Percentiles rank a stretch among this genome's conserved stretches.
Conservation (phyloP, 352 stramenopile species). For the Pilasporangium apinafurcum region DNA sequence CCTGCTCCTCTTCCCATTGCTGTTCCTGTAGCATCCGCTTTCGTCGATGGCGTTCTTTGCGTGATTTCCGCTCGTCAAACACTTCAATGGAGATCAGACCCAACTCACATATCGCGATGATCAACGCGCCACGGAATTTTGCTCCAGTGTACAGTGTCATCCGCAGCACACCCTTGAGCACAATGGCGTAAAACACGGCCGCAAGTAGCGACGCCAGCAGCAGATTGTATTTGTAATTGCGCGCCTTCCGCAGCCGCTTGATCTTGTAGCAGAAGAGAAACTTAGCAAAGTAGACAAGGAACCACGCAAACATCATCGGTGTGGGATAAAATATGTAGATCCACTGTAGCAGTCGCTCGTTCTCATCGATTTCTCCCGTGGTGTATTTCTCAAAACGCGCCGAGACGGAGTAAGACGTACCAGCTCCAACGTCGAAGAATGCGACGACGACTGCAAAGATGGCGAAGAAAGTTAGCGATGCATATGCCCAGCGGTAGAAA, state of each 20-base stretch:
- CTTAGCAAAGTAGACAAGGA: conserved; percentile 78
- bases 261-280: conserved; percentile 75
- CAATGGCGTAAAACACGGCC: conserved; percentile 39
- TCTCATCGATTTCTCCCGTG: conserved; percentile 58
- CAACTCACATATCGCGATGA: conserved; percentile 61
- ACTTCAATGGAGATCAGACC: conserved; percentile 65
- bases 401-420: conserved; percentile 38
- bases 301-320: conserved; percentile 57
- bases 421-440: conserved; percentile 64
- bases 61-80: conserved; percentile 56
- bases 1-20: conserved; percentile 15
- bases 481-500: conserved; percentile 70
- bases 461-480: conserved; percentile 63
- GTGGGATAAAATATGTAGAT: conserved; percentile 73
- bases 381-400: conserved; percentile 50
- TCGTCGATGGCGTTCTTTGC: conserved; percentile 44
- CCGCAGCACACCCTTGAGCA: conserved; percentile 49
- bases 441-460: conserved; percentile 71
- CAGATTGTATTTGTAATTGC: conserved; percentile 83
- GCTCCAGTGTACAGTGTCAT: conserved; percentile 55
- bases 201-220: conserved; percentile 53
- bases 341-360: conserved; percentile 61
- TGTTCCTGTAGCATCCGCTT: conserved; percentile 53
- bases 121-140: conserved; percentile 49
- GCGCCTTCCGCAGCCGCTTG: conserved; percentile 65